These are phyloP conservation scores for Pseudogymnoascus sp. DNA, from an alignment of 2,329 filamentous ascomycete genomes.

Conservation along the genomic window DNA sequence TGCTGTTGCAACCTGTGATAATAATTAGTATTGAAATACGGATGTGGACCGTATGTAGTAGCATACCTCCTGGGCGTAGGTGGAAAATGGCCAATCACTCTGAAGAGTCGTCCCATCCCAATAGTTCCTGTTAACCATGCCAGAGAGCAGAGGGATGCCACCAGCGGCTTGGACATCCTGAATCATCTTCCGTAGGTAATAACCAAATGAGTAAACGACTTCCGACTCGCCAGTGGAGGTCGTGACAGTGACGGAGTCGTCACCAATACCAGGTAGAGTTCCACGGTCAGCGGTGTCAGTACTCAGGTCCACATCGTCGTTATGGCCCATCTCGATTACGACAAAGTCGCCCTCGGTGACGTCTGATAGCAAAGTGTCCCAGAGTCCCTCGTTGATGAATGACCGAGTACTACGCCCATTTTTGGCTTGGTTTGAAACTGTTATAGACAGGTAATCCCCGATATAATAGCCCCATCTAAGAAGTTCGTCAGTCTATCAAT, in stretches of 20 bases:
- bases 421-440: neutral
- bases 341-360: constrained; percentile 19
- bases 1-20: constrained; percentile 14
- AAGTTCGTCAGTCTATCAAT: neutral
- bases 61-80: constrained; percentile 15
- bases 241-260: constrained; percentile 19
- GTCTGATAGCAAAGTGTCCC: constrained; percentile 12
- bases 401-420: neutral
- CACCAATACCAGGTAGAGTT: constrained; percentile 20
- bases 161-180: constrained; percentile 19
- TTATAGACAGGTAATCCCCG: neutral
- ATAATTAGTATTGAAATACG: neutral
- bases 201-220: constrained; percentile 24
- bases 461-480: constrained; percentile 1
- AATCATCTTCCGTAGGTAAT: constrained; percentile 25
- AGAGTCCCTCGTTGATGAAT: neutral
- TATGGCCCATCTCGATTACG: constrained; percentile 24
- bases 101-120: constrained; percentile 16
- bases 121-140: constrained; percentile 23
- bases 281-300: constrained; percentile 19
- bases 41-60: neutral
- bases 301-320: constrained; percentile 21
- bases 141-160: constrained; percentile 20
- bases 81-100: constrained; percentile 20
- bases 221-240: constrained; percentile 16